Evolutionary conservation across 495 filamentous ascomycete genomes (phyloP), one percentile per base, ranked within the genome.

Genomic region (Penicillium turbatum): DNA sequence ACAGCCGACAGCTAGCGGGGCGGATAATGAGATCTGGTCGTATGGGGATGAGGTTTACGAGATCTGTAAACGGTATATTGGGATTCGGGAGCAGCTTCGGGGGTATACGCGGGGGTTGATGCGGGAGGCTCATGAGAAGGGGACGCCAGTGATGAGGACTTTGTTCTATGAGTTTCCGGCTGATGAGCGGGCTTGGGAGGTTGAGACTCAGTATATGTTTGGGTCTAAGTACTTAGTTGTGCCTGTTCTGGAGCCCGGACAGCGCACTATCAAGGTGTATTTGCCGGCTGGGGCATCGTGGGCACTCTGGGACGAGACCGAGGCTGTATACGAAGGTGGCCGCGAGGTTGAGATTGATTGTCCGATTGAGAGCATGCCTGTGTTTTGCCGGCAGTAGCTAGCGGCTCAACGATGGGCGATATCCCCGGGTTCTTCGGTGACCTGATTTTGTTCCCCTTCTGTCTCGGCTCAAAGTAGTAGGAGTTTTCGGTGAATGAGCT

Each of bases 21-120:
- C 77, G 2, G 48, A 69, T 11, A 84, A 84, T 61, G 81, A 84
- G 65, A 73, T 84, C 27, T 84, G 80, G 80, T 77, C 70, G 13
- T 84, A 82, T 56, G 80, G 80, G 2, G 70, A 76, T 26, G 70
- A 78, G 43, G 73, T 81, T 10, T 81, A 79, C 60, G 71, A 67
- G 29, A 80, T 83, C 37, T 82, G 79, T 66, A 72, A 75, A 65
- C 75, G 71, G 57, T 83, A 82, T 46, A 71, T 84, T 46, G 48
- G 38, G 3, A 68, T 82, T 26, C 74, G 81, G 10, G 80, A 82
- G 66, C 59, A 73, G 44, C 54, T 83, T 59, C 66, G 79, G 3
- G 69, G 71, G 7, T 83, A 83, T 59, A 77, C 72, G 0, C 60
- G 80, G 1, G 50, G 34, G 0, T 55, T 83, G 47, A 82, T 83